Base-by-base conservation (phyloP, 2,329 filamentous ascomycete genomes). In the Diaporthe ilicicola region DNA sequence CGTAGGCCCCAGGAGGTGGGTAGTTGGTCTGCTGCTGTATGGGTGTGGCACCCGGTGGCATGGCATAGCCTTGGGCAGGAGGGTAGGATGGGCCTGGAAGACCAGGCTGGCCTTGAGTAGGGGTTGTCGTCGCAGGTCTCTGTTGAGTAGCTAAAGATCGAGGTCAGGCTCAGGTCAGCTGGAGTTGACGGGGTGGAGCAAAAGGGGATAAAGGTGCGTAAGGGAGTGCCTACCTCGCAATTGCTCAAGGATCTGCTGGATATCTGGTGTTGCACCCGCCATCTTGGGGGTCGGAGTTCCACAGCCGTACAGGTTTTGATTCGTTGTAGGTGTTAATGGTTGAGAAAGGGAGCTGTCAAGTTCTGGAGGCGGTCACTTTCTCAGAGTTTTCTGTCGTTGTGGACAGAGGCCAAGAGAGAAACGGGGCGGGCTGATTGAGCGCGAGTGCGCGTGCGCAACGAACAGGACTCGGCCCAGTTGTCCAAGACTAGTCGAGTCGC, bases 1-100 rank as follows among this genome's bases (percentile, higher is more conserved):
- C 42, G 50, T 80, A 78, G 27, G 50, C 72, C n/a, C 34, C 72
- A 51, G 72, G 70, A 51, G 71, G 69, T 27, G 72, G 61, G 19
- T 72, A 70, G 67, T 42, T 64, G 62, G 51, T 64, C 22, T 65
- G 62, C 34, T 54, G 70, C 34, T 54, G 70, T 19, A 62, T 42
- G 9, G 70, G 70, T 17, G 46, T n/a, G 12, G 12, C 70, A 46
- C 61, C 55, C n/a, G 66, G 61, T 1, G 56, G 69, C 65, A 71
- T 70, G 10, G 56, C 54, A 51, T 73, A 73, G 39, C 69, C 69
- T 59, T 71, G 71, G 3, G 59, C 12, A 6, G 65, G 51, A 22
- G 72, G 67, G 67, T 73, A 73, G n/a, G 46, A 44, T 15, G 72
- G 72, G 46, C 66, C 72, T 9, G 70, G 48, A 34, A 69, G 71